Percentiles rank a stretch among this genome's conserved stretches.
Conservation (phyloP, 2,329 filamentous ascomycete species). For the Alternaria sp. region DNA sequence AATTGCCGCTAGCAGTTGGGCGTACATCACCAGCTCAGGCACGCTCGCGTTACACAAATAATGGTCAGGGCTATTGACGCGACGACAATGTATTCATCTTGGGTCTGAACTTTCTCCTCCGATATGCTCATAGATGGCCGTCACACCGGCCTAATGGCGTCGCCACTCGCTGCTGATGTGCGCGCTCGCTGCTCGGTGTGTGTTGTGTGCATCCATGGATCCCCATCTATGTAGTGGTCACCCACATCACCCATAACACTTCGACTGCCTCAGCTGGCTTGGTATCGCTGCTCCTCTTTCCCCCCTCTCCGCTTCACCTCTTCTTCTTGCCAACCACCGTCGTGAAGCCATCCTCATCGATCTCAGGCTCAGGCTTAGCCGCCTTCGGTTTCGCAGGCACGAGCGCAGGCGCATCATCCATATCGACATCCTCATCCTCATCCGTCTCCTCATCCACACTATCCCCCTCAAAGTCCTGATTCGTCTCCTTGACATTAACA, state of each 20-base stretch:
- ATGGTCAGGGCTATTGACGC: neutral
- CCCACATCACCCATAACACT: neutral
- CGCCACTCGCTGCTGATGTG: neutral
- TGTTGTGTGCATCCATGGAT: neutral
- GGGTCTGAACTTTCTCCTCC: neutral
- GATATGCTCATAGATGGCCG: neutral
- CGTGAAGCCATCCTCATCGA: slow-evolving; percentile 53
- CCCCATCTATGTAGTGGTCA: neutral
- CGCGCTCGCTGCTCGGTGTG: neutral
- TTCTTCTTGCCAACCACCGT: slow-evolving; percentile 52
- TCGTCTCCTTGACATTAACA: slow-evolving; percentile 63
- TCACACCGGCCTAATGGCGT: neutral
- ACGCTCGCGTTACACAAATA: slow-evolving; percentile 11
- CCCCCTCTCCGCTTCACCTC: slow-evolving; percentile 26
- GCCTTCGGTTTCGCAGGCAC: slow-evolving; percentile 43
- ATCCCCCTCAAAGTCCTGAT: slow-evolving; percentile 53
- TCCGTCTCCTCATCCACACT: slow-evolving; percentile 61
- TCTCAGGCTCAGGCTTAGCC: slow-evolving; percentile 44
- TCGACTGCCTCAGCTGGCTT: neutral
- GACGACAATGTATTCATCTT: neutral
- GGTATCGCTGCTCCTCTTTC: neutral
- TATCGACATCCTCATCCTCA: slow-evolving; percentile 49
- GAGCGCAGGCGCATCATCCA: slow-evolving; percentile 47
- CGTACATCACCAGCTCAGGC: slow-evolving; percentile 12
- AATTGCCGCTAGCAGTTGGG: slow-evolving; percentile 19